Evolutionary conservation across 768 basidiomycete species (phyloP), one percentile per base, ranked within the genome.

Genomic region (Clitopilus passeckerianus): DNA sequence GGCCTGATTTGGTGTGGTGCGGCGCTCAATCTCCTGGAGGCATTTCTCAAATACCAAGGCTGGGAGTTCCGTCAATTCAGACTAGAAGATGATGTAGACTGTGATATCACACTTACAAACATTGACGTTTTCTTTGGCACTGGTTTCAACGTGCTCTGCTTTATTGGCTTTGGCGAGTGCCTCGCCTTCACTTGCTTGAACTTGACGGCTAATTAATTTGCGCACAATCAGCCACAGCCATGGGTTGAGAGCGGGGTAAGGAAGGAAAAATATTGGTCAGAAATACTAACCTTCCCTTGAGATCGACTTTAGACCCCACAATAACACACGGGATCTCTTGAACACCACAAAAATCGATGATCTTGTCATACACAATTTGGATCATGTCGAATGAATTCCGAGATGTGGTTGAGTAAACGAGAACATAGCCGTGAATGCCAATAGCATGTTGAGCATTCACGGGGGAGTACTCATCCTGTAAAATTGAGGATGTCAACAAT

Each of bases 401-500:
- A 18, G 90, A 92, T 4, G 92, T 83, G 73, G 98, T 93, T 2
- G 92, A 92, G 77, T 98, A 99, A 50, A 98, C 95, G 66, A 99
- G 86, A 68, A 99, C 85, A 72, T 91, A 99, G 69, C 96, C 96
- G 69, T 99, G 95, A 67, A 96, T 93, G 56, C 96, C 96, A 66
- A 98, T 93, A 41, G 94, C 95, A 69, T 98, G 92, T 71, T 95
- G 93, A 24, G 91, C 83, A 65, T 93, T 93, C 63, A 99, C 85
- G 59, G 95, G 91, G 18, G 93, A 91, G 76, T 91, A 98, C 73
- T 99, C 96, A 69, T 98, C 96, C 94, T 94, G 58, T 22, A 34
- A 50, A 50, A 18, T 46, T 24, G 14, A 10, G 8, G 27, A 20
- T 27, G n/a, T 16, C 34, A 34, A 35, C 18, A 9, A 61, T 52